A percentile compares a stretch with the other conserved stretches of the same genome.
These are phyloP conservation scores for Nitzschia putrida DNA, from an alignment of 108 stramenopile genomes.

Conservation along the genomic window DNA sequence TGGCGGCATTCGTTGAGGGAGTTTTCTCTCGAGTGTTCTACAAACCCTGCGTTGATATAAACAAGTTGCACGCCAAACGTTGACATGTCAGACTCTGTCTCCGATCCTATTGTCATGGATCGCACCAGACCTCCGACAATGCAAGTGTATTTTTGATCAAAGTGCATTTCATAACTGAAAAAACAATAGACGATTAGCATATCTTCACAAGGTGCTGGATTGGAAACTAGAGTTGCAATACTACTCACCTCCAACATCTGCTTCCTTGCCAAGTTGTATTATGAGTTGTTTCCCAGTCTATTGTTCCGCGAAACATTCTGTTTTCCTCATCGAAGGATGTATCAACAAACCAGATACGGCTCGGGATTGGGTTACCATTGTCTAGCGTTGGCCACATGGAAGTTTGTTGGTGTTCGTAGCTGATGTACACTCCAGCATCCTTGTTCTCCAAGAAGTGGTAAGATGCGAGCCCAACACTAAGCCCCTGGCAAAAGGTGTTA, in stretches of 20 bases:
- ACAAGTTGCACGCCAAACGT: conserved; percentile 41
- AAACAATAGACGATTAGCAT: too few relatives aligned
- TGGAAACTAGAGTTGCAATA: too few relatives aligned
- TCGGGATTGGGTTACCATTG: conserved; percentile 61
- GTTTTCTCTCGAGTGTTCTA: not conserved
- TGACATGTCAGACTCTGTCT: conserved; percentile 33
- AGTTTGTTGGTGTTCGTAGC: conserved; percentile 62
- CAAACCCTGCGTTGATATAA: conserved; percentile 47
- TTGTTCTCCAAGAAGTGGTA: conserved; percentile 62
- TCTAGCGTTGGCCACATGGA: conserved; percentile 66
- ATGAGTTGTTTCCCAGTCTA: conserved; percentile 59
- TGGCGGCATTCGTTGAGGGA: not conserved
- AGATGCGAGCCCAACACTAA: conserved; percentile 70
- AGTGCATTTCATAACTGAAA: conserved; percentile 57
- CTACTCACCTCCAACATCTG: conserved; percentile 40
- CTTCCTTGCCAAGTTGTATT: conserved; percentile 70
- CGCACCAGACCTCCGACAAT: conserved; percentile 55
- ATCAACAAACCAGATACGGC: conserved; percentile 54
- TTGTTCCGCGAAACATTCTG: conserved; percentile 62
- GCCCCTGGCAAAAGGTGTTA: conserved; percentile 69
- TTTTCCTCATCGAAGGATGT: conserved; percentile 42
- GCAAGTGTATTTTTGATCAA: conserved; percentile 57
- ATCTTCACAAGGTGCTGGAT: too few relatives aligned
- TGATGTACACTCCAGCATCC: conserved; percentile 57
- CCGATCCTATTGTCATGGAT: conserved; percentile 16